These are phyloP conservation scores for Pholiota conissans DNA, from an alignment of 768 basidiomycete genomes.

Conservation along the genomic window DNA sequence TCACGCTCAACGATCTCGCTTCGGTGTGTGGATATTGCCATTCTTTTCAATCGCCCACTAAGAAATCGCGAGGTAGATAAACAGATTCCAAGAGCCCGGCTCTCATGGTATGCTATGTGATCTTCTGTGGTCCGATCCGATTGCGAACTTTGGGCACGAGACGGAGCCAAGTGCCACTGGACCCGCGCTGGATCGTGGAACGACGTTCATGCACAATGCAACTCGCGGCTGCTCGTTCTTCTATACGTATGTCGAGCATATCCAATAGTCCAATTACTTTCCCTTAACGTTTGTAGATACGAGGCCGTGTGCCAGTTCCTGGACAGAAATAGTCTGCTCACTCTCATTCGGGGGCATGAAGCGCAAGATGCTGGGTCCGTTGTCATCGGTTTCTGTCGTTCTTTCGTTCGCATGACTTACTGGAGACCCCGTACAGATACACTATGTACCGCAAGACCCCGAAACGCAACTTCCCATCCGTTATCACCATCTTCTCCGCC, in stretches of 20 bases:
- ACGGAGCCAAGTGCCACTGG: slow-evolving; percentile 49
- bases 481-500: slow-evolving; percentile 97
- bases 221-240: slow-evolving; percentile 91
- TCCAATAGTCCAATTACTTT: neutral
- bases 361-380: slow-evolving; percentile 93
- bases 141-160: slow-evolving; percentile 86
- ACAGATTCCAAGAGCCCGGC: slow-evolving; percentile 93
- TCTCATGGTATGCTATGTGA: slow-evolving; percentile 92
- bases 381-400: neutral
- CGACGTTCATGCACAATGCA: slow-evolving; percentile 75
- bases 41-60: neutral
- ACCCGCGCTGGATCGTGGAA: slow-evolving; percentile 54
- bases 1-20: slow-evolving; percentile 66
- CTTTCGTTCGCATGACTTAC: neutral
- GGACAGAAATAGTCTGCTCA: slow-evolving; percentile 87
- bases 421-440: slow-evolving; percentile 45
- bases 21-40: slow-evolving; percentile 10
- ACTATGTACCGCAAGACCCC: slow-evolving; percentile 96
- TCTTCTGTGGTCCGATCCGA: slow-evolving; percentile 94
- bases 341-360: slow-evolving; percentile 94
- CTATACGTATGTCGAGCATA: slow-evolving; percentile 69
- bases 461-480: slow-evolving; percentile 91
- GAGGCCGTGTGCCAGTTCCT: slow-evolving; percentile 92
- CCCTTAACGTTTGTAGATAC: slow-evolving; percentile 41
- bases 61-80: slow-evolving; percentile 51